These are phyloP conservation scores for Fusarium vanettenii DNA, from an alignment of 2,329 filamentous ascomycete species.

Conservation along the genomic window DNA sequence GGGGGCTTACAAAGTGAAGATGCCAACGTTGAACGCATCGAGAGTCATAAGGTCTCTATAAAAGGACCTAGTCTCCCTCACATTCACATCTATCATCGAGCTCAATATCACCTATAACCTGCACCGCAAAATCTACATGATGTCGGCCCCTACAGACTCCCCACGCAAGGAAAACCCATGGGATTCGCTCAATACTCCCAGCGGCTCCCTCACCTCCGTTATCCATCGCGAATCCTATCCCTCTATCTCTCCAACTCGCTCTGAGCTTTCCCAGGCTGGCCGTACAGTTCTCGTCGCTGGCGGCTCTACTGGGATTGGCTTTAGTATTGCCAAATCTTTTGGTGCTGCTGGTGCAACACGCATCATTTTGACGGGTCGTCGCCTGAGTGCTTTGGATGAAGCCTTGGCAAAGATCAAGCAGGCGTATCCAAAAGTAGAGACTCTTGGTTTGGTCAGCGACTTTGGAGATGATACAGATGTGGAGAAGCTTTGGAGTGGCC, in stretches of 20 bases:
- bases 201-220: not conserved
- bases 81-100: not conserved
- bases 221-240: not conserved
- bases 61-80: not conserved
- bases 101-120: not conserved
- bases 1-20: not conserved
- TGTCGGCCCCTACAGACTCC: not conserved
- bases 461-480: not conserved
- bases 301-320: conserved; percentile 72
- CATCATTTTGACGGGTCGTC: conserved; percentile 51
- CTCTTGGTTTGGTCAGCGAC: not conserved
- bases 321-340: conserved; percentile 69
- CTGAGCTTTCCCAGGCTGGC: conserved; percentile 53
- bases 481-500: not conserved
- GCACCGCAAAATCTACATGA: not conserved
- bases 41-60: not conserved
- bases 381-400: not conserved
- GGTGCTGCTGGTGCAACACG: conserved; percentile 50
- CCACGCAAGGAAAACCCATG: not conserved
- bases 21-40: not conserved
- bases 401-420: not conserved
- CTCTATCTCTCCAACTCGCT: conserved; percentile 31
- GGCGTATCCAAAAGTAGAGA: not conserved
- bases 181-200: not conserved
- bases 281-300: conserved; percentile 73